Evolutionary conservation across 2,329 filamentous ascomycete species (phyloP), one percentile per base, ranked within the genome.

Genomic region (Alternaria brassicae): DNA sequence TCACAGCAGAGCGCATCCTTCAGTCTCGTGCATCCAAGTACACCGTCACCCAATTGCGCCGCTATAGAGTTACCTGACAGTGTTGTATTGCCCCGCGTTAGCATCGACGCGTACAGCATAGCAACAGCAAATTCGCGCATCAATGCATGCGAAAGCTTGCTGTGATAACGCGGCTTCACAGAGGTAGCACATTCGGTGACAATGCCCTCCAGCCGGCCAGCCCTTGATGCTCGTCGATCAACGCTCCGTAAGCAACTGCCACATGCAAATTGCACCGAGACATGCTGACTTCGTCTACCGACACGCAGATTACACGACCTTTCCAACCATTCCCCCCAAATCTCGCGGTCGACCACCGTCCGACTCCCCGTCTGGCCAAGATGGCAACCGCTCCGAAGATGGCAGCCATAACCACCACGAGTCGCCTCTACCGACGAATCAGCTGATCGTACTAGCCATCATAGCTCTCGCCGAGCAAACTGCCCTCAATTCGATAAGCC

Each of bases 401-500:
- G 73, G 44, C 30, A 48, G 76, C 51, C 72, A 72, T 25, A 71
- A 63, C 53, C 73, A 81, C 62, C 79, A 84, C 65, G 84, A 87
- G 65, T 91, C 92, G 2, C 93, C 94, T 0, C 80, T 99, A 17
- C 95, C 95, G 0, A 87, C 88, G 65, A 88, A 84, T 67, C 95
- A 98, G 81, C 89, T 99, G 61, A 85, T 88, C 5, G 86, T 98
- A 12, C 82, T 99, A 32, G 94, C 94, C 1, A 81, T 97, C 65
- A 91, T 99, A 60, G 93, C 93, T 6, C 84, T 99, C 21, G 91
- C 91, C 53, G 95, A 99, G 76, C 95, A 99, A 82, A 98, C 94
- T 0, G 95, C 95, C 0, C 85, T 99, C 73, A 99, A 99, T 78
- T 97, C 93, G 21, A 97, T 99, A 72, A 91, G 90, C 10, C 95